phyloP scores from a whole-genome alignment of 2,329 filamentous ascomycete genomes.

The Zymoseptoria pseudotritici region DNA sequence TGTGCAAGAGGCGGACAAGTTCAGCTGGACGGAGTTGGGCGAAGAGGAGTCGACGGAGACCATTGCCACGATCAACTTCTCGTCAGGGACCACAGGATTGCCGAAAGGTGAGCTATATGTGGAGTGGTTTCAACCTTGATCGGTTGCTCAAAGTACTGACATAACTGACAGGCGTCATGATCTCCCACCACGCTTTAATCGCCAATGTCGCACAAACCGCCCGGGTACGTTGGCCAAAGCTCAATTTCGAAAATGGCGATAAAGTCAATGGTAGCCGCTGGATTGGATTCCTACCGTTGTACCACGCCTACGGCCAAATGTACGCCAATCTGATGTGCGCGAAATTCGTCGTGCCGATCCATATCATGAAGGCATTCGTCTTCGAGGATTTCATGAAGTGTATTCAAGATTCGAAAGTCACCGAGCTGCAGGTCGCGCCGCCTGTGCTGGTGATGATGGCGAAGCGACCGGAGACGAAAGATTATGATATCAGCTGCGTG shows the following conservation, averaged over 20 bases:
- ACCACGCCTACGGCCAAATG: conserved; percentile 42
- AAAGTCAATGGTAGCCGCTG: conserved; percentile 36
- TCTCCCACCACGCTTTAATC: conserved; percentile 25
- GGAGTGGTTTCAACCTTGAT: conserved; percentile 34
- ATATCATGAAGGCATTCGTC: conserved; percentile 37
- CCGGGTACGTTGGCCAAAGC: conserved; percentile 15
- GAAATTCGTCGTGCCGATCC: conserved; percentile 39
- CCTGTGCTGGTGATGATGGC: conserved; percentile 39
- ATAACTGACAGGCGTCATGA: conserved; percentile 34
- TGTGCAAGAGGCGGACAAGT: conserved; percentile 33
- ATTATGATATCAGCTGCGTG: conserved; percentile 36
- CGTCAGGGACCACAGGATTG: conserved; percentile 71
- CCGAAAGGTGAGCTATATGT: conserved; percentile 58
- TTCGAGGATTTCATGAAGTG: conserved; percentile 33
- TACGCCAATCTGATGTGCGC: conserved; percentile 37
- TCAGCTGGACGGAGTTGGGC: conserved; percentile 49
- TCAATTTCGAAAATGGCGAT: conserved; percentile 26
- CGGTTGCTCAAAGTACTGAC: background rate
- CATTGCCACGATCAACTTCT: conserved; percentile 66
- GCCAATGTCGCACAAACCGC: conserved; percentile 41
- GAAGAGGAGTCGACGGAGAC: conserved; percentile 39
- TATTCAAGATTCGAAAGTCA: conserved; percentile 33
- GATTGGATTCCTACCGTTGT: conserved; percentile 39
- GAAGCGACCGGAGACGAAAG: conserved; percentile 36
- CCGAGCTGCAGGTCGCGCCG: conserved; percentile 35